phyloP scores from a whole-genome alignment of 2,329 filamentous ascomycete genomes.

The Laburnicola sp. region DNA sequence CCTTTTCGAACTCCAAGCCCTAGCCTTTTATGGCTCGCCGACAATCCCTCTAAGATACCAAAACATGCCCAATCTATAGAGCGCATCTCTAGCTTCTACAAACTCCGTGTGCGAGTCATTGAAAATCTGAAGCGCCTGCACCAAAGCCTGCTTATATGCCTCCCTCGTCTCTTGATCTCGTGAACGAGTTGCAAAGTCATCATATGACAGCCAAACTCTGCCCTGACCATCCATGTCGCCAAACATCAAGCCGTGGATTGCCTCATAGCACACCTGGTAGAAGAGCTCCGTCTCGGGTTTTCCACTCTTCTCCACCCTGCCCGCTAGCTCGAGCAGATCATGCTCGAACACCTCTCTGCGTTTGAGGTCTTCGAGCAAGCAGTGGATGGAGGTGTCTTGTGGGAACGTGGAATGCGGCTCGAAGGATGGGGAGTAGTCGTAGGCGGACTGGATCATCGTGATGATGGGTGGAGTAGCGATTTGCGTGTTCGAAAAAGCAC shows the following conservation, averaged over 20 bases:
- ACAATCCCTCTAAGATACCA: slow-evolving; percentile 1
- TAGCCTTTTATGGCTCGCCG: background rate
- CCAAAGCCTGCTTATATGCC: background rate
- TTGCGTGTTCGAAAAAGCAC: too few relatives aligned
- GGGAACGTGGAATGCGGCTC: background rate
- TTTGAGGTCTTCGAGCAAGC: background rate
- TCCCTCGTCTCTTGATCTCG: background rate
- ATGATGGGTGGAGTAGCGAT: background rate
- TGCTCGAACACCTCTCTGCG: background rate
- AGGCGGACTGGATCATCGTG: slow-evolving; percentile 5
- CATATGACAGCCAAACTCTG: background rate
- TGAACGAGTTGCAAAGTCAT: background rate
- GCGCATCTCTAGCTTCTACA: background rate
- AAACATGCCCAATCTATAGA: slow-evolving; percentile 6
- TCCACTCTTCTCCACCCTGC: background rate
- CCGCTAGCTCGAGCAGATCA: slow-evolving; percentile 2
- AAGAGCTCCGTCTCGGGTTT: slow-evolving; percentile 3
- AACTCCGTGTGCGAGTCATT: background rate
- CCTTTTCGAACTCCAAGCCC: too few relatives aligned
- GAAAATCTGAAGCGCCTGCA: slow-evolving; percentile 1
- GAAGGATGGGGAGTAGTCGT: background rate
- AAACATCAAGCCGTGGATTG: slow-evolving; percentile 1
- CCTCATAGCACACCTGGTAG: slow-evolving; percentile 6
- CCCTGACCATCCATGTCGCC: background rate
- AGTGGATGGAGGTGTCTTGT: background rate